These are phyloP conservation scores for Cyclaneusma minus DNA, from an alignment of 2,329 filamentous ascomycete species.

Conservation along the genomic window DNA sequence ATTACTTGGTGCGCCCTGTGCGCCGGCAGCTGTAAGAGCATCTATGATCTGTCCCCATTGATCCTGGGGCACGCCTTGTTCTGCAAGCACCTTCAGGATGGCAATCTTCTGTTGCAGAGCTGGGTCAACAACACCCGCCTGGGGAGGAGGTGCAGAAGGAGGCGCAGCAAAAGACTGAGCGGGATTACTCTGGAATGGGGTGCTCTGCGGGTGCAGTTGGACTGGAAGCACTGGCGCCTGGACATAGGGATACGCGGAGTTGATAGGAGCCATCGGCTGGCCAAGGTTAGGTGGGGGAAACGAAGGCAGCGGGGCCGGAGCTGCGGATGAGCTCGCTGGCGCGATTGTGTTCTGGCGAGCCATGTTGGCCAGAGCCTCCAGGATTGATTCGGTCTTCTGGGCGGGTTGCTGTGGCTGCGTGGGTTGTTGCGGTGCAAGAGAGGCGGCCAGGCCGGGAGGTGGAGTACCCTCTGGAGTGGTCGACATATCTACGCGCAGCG, in stretches of 20 bases:
- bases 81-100: conserved; percentile 59
- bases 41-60: conserved; percentile 51
- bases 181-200: conserved; percentile 21
- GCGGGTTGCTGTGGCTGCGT: conserved; percentile 24
- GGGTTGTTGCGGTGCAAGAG: conserved; percentile 17
- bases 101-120: conserved; percentile 56
- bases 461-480: conserved; percentile 54
- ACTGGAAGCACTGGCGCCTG: conserved; percentile 19
- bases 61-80: conserved; percentile 63
- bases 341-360: conserved; percentile 53
- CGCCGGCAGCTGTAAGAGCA: conserved; percentile 26
- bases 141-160: conserved; percentile 20
- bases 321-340: conserved; percentile 17
- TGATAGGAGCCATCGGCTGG: conserved; percentile 15
- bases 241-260: conserved; percentile 22
- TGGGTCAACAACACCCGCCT: conserved; percentile 27
- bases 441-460: conserved; percentile 22
- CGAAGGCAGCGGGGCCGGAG: conserved; percentile 18
- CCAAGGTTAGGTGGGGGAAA: conserved; percentile 4
- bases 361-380: conserved; percentile 68
- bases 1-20: conserved; percentile 17
- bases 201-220: conserved; percentile 13
- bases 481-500: conserved; percentile 38
- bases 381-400: conserved; percentile 47
- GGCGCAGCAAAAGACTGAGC: conserved; percentile 13